Percentiles rank a stretch among this genome's conserved stretches.
phyloP scores from a whole-genome alignment of 2,329 filamentous ascomycete genomes.

The Epichloe uncinata region DNA sequence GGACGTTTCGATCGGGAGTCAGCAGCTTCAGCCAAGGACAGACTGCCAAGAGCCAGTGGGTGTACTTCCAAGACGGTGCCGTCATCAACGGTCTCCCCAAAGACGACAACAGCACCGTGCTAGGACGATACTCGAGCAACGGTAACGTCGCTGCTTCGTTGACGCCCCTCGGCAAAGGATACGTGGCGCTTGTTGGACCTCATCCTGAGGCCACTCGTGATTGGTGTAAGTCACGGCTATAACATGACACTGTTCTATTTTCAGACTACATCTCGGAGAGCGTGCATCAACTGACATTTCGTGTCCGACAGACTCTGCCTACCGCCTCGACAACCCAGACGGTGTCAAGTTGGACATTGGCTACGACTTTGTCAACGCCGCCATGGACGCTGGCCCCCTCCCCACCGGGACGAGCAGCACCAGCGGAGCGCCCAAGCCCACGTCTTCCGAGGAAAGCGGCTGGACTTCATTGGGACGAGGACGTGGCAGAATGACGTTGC shows the following conservation, averaged over 20 bases:
- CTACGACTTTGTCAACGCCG: constrained; percentile 12
- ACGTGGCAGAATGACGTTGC: constrained; percentile 1
- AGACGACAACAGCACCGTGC: constrained; percentile 3
- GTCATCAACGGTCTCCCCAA: constrained; percentile 7
- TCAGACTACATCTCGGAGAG: not conserved
- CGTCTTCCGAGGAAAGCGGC: not conserved
- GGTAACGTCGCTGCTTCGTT: constrained; percentile 13
- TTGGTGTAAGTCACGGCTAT: constrained; percentile 12
- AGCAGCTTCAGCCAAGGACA: constrained; percentile 2
- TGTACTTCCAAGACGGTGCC: constrained; percentile 16
- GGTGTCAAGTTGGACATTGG: constrained; percentile 12
- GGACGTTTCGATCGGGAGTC: constrained; percentile 9
- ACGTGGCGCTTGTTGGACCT: constrained; percentile 13
- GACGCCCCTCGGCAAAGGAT: constrained; percentile 11
- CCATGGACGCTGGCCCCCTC: constrained; percentile 3
- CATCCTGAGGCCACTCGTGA: constrained; percentile 13
- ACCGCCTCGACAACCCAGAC: constrained; percentile 10
- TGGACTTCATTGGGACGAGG: not conserved
- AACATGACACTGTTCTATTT: not conserved
- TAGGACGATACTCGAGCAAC: constrained; percentile 12
- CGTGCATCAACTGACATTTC: not conserved
- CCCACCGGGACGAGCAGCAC: not conserved
- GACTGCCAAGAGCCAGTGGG: constrained; percentile 9
- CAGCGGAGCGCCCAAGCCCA: not conserved
- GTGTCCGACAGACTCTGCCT: constrained; percentile 2